Evolutionary conservation across 1,284 basidiomycete genomes (phyloP).

Genomic region (Melampsora occidentalis): DNA sequence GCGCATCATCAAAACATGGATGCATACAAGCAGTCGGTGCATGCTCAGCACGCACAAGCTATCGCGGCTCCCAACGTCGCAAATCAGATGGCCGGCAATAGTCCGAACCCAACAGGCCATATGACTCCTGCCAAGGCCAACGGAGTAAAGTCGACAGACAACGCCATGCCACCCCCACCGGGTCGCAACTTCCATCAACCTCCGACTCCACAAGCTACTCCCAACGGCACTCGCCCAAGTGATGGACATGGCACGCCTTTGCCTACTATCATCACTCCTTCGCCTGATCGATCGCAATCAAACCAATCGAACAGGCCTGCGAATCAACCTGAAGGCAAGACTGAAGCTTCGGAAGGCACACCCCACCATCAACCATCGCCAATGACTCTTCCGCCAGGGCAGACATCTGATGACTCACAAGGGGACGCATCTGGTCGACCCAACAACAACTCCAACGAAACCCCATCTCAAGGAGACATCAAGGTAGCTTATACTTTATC

Average conservation of each 20-base stretch:
- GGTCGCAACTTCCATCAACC: conserved; percentile 25
- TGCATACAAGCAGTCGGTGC: conserved; percentile 39
- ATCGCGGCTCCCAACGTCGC: conserved; percentile 3
- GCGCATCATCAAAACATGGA: neutral
- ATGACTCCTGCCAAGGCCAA: conserved; percentile 18
- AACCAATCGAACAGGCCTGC: conserved; percentile 11
- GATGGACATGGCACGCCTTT: conserved; percentile 13
- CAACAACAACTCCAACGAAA: neutral
- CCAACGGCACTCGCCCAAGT: conserved; percentile 17
- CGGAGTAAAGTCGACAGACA: conserved; percentile 9
- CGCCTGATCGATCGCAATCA: conserved; percentile 20
- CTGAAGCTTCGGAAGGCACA: neutral
- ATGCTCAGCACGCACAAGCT: conserved; percentile 30
- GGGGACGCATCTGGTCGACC: no score
- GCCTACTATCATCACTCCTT: conserved; percentile 29
- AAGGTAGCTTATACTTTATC: neutral
- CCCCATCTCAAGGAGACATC: neutral
- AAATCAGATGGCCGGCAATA: neutral
- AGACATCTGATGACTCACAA: neutral
- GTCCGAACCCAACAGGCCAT: neutral
- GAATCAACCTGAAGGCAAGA: conserved; percentile 1
- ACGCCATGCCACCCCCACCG: conserved; percentile 22
- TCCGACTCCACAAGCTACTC: conserved; percentile 31
- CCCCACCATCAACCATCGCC: conserved; percentile 7
- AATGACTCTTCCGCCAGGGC: no score